A percentile compares a stretch with the other conserved stretches of the same genome.
Evolutionary conservation across 2,329 filamentous ascomycete species (phyloP).

Genomic region (Penicillium sp.): DNA sequence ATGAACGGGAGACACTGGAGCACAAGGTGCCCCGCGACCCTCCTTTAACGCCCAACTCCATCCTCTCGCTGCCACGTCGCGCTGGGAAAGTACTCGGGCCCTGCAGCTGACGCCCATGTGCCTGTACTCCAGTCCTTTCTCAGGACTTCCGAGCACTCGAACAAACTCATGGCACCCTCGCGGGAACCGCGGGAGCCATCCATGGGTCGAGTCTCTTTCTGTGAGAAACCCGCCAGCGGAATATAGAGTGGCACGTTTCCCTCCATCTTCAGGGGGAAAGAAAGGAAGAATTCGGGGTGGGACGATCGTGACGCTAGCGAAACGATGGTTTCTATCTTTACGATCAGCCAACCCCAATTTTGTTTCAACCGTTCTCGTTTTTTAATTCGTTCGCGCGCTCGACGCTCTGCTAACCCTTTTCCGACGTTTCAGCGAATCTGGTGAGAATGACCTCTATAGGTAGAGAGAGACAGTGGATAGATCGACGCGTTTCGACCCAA

Average conservation of each 20-base stretch:
- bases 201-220: background rate
- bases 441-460: conserved; percentile 4
- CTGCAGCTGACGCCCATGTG: conserved; percentile 16
- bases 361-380: background rate
- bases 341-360: background rate
- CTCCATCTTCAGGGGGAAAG: conserved; percentile 2
- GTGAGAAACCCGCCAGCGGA: background rate
- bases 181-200: conserved; percentile 3
- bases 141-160: background rate
- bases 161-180: background rate
- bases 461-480: background rate
- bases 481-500: conserved; percentile 13
- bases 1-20: background rate
- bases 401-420: conserved; percentile 1
- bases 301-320: conserved; percentile 8
- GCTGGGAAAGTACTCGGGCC: conserved; percentile 16
- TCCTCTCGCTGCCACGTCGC: conserved; percentile 24
- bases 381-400: background rate
- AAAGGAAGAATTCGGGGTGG: background rate
- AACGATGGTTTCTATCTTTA: conserved; percentile 1
- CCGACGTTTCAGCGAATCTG: conserved; percentile 7
- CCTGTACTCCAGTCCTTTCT: background rate
- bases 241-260: background rate
- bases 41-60: background rate
- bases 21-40: background rate